A percentile compares a stretch with the other conserved stretches of the same genome.
Evolutionary conservation across 2,329 filamentous ascomycete species (phyloP).

Genomic region (Curvularia lunata): DNA sequence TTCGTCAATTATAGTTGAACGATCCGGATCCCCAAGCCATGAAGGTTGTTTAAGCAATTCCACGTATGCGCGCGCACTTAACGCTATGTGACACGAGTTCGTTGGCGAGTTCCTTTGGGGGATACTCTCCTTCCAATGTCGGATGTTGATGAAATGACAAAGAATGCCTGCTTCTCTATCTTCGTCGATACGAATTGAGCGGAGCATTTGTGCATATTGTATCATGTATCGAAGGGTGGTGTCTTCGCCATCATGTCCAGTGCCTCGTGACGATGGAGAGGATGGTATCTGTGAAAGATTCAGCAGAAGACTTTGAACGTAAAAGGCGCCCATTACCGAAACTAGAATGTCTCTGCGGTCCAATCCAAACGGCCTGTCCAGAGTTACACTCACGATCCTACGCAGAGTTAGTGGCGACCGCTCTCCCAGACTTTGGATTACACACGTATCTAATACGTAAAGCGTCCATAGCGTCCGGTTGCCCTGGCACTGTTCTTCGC

Average conservation of each 20-base stretch:
- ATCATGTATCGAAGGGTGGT: not conserved
- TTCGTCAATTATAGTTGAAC: not conserved
- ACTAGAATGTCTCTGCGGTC: not conserved
- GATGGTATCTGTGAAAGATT: not conserved
- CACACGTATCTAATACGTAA: constrained; percentile 18
- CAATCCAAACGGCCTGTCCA: constrained; percentile 16
- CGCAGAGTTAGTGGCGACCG: not conserved
- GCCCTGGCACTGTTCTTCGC: constrained; percentile 6
- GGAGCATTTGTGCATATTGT: not conserved
- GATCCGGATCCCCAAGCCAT: not conserved
- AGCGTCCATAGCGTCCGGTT: constrained; percentile 15
- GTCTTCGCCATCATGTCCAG: not conserved
- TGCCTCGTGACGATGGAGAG: not conserved
- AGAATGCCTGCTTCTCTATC: not conserved
- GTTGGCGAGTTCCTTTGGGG: not conserved
- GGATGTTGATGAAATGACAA: not conserved
- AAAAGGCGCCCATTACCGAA: not conserved
- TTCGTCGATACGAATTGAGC: not conserved
- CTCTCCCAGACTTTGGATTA: not conserved
- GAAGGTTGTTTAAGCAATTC: not conserved
- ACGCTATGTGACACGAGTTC: not conserved
- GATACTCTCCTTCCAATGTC: not conserved
- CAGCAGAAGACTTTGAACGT: not conserved
- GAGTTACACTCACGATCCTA: constrained; percentile 7
- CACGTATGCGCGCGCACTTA: not conserved